Base-by-base conservation (phyloP, 148 eudicot species). In the Mesembryanthemum crystallinum region DNA sequence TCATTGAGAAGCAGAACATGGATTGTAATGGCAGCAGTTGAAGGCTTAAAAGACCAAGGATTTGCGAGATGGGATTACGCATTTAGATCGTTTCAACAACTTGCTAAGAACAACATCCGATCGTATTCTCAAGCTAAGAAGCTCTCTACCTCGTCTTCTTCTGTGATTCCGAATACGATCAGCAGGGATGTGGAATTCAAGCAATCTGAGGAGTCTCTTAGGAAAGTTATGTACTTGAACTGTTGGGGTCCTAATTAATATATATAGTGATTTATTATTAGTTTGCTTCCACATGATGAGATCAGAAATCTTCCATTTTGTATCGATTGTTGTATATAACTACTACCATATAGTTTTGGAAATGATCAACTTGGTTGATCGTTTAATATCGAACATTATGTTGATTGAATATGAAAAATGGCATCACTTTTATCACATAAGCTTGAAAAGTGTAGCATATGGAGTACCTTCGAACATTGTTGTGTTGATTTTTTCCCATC, bases 11-110 rank as follows among this genome's bases (percentile, higher is more conserved):
- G 74, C 59, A 64, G 20, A 24, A 71, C 80, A 64, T 70, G 74
- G 73, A 69, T 70, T 7, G 43, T 70, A 15, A 60, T 74, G 35
- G 57, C 82, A 69, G 75, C 82, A 51, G 67, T 76, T 0, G 83
- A 80, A 18, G 79, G 72, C 13, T 12, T 80, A 20, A 80, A 80
- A 64, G 83, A 80, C 55, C 73, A 80, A 43, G 83, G 83, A 6
- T 42, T 55, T 71, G 69, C 74, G 5, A 51, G 79, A n/a, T 80
- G 82, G 80, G 71, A 78, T 52, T 78, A 78, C 64, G 52, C 76
- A 18, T 8, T 78, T 2, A 64, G 71, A 14, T 69, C 29, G 1
- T 51, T 64, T 71, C 75, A 78, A 9, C 67, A 76, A 29, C 76
- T 66, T 4, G 21, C 64, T 9, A 72, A 76, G 49, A 35, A 23